Percentiles rank a stretch among this genome's conserved stretches.
phyloP scores from a whole-genome alignment of 164 flowering plant genomes.

The Annona cherimola region DNA sequence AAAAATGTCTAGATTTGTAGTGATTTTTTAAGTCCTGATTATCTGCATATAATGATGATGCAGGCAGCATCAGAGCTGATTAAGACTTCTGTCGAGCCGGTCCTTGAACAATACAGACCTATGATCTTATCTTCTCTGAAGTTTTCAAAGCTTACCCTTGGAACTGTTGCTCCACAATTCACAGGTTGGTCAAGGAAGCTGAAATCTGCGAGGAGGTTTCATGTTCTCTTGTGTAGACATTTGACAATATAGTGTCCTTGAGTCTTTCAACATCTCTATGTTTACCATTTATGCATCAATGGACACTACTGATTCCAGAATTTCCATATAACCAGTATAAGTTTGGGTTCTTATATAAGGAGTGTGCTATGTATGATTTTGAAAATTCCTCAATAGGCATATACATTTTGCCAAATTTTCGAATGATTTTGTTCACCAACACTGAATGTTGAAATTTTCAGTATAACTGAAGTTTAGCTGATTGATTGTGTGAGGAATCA shows the following conservation, averaged over 20 bases:
- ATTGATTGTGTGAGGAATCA: too few relatives aligned
- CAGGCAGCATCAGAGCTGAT: conserved; percentile 99
- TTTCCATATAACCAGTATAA: background rate
- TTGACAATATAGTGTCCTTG: background rate
- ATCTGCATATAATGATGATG: conserved; percentile 3
- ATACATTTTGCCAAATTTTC: background rate
- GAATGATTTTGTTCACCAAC: background rate
- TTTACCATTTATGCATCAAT: too few relatives aligned
- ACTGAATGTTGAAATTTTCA: too few relatives aligned
- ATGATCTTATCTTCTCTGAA: conserved; percentile 58
- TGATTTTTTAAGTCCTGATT: background rate
- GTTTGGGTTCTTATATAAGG: background rate
- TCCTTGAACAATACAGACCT: conserved; percentile 87
- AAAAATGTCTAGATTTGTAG: background rate
- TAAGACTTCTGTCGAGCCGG: conserved; percentile 71
- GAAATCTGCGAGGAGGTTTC: background rate
- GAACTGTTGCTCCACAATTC: conserved; percentile 97
- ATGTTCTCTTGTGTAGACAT: background rate
- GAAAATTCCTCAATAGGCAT: background rate
- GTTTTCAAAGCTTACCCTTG: conserved; percentile 92
- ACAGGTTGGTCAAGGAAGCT: conserved; percentile 56
- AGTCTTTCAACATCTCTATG: background rate
- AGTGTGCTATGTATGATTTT: background rate
- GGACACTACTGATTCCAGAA: background rate
- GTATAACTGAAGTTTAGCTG: too few relatives aligned